Evolutionary conservation across 257 asterid species (phyloP), one percentile per base, ranked within the genome.

Genomic region (Salvia splendens): DNA sequence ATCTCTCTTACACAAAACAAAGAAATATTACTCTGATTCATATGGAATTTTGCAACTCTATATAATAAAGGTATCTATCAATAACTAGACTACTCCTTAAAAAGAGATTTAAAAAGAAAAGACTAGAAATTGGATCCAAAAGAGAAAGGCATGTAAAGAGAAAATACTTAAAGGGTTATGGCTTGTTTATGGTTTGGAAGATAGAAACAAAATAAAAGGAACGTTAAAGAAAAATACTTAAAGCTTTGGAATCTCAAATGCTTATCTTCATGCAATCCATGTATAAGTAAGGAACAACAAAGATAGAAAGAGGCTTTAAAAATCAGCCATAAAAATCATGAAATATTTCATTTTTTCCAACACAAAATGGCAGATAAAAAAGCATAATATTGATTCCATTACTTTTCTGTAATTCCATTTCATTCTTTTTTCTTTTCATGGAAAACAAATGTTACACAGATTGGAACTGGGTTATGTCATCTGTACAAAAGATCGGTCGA

Each of bases 401-500:
- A 43, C 69, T 69, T 61, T 40, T 70, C 47, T 64, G 48, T 64
- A 41, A 68, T 72, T 58, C 70, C 72, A 70, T 57, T 63, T 32
- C 24, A 24, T 65, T 16, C 12, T 50, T 46, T 58, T 57, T 33
- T 56, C 53, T 67, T 66, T 36, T 9, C 16, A 30, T 38, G 49
- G 6, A 64, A 70, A 51, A 53, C 14, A 59, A 71, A 51, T 74
- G 75, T 68, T 74, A 68, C 77, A 81, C 83, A 82, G 65, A 70
- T 67, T 12, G 69, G 77, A 75, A 71, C 62, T 50, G 47, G 17
- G 68, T 66, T 30, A 70, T 45, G 75, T 69, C 62, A 65, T 64
- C 81, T 81, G 79, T 78, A 75, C 86, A 81, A 40, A 8, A 72
- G 57, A 65, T 61, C 4, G 53, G 71, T 49, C 32, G 58, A 60